Evolutionary conservation across 352 stramenopile genomes (phyloP).

Genomic region (Phytophthora podocarpi): DNA sequence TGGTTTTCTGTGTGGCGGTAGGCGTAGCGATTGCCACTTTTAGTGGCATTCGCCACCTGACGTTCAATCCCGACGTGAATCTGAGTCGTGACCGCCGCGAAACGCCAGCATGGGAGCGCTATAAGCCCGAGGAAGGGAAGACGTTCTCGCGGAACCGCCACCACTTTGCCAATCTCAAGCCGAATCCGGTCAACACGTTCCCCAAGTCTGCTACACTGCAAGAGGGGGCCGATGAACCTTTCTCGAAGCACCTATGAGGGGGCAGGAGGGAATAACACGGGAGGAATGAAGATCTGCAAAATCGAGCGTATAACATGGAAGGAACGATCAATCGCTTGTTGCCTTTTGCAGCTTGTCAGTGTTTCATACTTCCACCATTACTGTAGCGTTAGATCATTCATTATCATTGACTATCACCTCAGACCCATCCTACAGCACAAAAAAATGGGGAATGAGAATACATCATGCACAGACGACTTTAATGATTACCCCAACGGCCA

Average conservation of each 20-base stretch:
- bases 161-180: slow-evolving; percentile 34
- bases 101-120: slow-evolving; percentile 38
- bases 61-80: slow-evolving; percentile 41
- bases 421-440: slow-evolving; percentile 50
- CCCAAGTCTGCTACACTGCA: slow-evolving; percentile 23
- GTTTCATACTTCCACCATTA: neutral
- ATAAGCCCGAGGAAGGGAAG: slow-evolving; percentile 31
- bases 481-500: no score
- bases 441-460: neutral
- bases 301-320: neutral
- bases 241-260: slow-evolving; percentile 10
- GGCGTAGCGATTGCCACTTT: slow-evolving; percentile 24
- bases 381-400: slow-evolving; percentile 12
- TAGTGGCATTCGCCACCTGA: slow-evolving; percentile 25
- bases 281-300: neutral
- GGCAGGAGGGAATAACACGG: no score
- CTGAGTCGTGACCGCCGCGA: slow-evolving; percentile 32
- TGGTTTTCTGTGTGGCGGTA: slow-evolving; percentile 35
- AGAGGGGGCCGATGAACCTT: slow-evolving; percentile 13
- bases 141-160: slow-evolving; percentile 32
- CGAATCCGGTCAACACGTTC: slow-evolving; percentile 40
- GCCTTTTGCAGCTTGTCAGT: neutral
- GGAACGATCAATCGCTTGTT: neutral
- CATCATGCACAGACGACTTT: neutral
- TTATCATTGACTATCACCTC: slow-evolving; percentile 76